Conservation (phyloP, 306 rosid species). For the Vigna mungo region DNA sequence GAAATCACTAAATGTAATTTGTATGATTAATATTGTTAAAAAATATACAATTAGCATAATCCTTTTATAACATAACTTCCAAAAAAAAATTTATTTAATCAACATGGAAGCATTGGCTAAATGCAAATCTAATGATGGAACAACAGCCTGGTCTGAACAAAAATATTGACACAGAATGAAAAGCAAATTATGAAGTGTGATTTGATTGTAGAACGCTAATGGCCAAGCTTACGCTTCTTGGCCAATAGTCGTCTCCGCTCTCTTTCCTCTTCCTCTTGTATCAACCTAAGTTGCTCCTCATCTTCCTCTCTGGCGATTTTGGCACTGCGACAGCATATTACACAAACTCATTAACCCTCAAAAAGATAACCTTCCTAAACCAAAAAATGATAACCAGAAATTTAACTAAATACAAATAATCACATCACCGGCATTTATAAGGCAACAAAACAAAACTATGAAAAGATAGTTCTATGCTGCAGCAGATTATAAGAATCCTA, state of each 20-base stretch:
- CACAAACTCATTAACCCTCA: slow-evolving; percentile 14
- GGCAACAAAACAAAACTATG: neutral
- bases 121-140: slow-evolving; percentile 19
- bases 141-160: neutral
- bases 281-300: slow-evolving; percentile 64
- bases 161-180: too few relatives aligned
- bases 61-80: neutral
- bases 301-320: slow-evolving; percentile 66
- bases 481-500: neutral
- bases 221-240: slow-evolving; percentile 60
- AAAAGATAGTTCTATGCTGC: neutral
- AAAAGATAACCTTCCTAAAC: neutral
- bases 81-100: neutral
- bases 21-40: neutral
- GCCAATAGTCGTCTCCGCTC: slow-evolving; percentile 45
- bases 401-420: too few relatives aligned
- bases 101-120: slow-evolving; percentile 39
- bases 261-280: slow-evolving; percentile 64
- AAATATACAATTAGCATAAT: neutral
- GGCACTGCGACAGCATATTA: slow-evolving; percentile 49
- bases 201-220: neutral
- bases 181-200: too few relatives aligned
- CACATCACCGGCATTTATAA: too few relatives aligned
- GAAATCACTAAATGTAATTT: neutral
- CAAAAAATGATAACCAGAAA: neutral